Percentiles rank a stretch among this genome's conserved stretches.
Conservation (phyloP, 306 rosid genomes). For the Ceratonia siliqua region DNA sequence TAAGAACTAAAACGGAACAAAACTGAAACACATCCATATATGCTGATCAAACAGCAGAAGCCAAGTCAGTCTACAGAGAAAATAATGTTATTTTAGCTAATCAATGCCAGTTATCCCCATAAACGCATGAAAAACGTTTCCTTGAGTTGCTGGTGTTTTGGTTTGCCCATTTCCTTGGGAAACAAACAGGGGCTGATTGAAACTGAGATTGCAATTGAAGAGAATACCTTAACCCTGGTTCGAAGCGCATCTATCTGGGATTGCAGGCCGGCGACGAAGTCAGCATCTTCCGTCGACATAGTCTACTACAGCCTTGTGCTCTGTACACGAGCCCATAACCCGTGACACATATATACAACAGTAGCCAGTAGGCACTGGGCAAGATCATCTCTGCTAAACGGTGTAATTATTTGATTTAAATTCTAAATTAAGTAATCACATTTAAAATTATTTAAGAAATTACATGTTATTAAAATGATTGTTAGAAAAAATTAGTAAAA, state of each 20-base stretch:
- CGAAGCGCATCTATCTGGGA: conserved; percentile 42
- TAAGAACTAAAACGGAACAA: not conserved
- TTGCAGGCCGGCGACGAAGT: conserved; percentile 43
- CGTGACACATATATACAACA: too few species aligned
- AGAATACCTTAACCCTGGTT: conserved; percentile 62
- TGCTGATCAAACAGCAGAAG: not conserved
- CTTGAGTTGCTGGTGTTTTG: not conserved
- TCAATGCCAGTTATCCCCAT: not conserved
- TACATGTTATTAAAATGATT: too few species aligned
- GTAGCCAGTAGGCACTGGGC: too few species aligned
- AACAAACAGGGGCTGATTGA: not conserved
- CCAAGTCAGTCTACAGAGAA: not conserved
- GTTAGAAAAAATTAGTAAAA: too few species aligned
- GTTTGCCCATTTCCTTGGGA: not conserved
- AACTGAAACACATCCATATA: not conserved
- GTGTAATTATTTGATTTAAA: too few species aligned
- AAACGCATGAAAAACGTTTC: not conserved
- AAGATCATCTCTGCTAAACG: too few species aligned
- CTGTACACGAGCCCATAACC: too few species aligned
- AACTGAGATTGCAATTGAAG: conserved; percentile 14
- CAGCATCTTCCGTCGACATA: conserved; percentile 50
- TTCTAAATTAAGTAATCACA: too few species aligned
- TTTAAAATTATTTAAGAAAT: too few species aligned
- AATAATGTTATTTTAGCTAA: not conserved
- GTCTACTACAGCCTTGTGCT: not conserved